Conservation (phyloP, 176 grass and related monocot genomes). For the Alloteropsis semialata region DNA sequence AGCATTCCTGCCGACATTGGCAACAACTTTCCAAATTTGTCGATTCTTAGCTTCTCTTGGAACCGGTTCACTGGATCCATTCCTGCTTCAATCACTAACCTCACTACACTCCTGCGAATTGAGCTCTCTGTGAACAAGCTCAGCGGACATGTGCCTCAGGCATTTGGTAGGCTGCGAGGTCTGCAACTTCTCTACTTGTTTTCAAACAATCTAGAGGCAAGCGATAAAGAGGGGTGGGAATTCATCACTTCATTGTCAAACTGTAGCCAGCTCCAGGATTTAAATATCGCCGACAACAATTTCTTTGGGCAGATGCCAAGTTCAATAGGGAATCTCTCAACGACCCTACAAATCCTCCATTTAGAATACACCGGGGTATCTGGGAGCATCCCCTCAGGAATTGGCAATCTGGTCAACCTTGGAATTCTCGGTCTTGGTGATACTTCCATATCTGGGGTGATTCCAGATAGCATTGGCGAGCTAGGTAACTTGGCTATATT, state of each 20-base stretch:
- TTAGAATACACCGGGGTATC: not conserved
- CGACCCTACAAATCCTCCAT: not conserved
- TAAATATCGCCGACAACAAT: not conserved
- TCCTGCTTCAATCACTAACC: constrained; percentile 1
- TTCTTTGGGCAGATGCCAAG: not conserved
- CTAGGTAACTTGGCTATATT: not conserved
- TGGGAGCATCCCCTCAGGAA: not conserved
- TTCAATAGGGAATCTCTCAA: constrained; percentile 10
- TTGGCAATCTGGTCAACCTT: constrained; percentile 8
- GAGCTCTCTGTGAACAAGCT: not conserved
- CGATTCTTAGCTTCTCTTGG: accelerated
- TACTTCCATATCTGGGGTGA: not conserved
- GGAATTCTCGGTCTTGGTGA: not conserved
- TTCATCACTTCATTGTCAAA: constrained; percentile 5
- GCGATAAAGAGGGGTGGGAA: not conserved
- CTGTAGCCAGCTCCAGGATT: not conserved
- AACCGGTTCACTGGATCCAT: not conserved
- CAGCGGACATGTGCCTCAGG: not conserved
- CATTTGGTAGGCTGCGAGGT: not conserved
- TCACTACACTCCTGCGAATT: not conserved
- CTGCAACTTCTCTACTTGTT: not conserved
- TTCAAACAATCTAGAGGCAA: not conserved
- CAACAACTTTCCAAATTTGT: not conserved
- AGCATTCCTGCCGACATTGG: not conserved
- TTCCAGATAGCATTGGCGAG: not conserved